A percentile compares a stretch with the other conserved stretches of the same genome.
Evolutionary conservation across 1,139 yeast species (phyloP).

Genomic region (Blastobotrys illinoisensis): DNA sequence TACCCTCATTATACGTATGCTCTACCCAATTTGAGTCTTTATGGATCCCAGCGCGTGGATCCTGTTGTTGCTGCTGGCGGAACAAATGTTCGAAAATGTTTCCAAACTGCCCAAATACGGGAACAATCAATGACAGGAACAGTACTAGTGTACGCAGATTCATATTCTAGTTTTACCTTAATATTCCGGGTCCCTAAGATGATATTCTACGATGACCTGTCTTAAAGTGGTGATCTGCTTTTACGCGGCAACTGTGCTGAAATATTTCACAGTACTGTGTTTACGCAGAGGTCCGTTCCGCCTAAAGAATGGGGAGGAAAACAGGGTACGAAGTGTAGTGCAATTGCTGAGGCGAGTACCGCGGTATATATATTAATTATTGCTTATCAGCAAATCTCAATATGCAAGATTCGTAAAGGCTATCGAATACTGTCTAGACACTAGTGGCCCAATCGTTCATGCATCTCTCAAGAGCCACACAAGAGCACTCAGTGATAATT

Average conservation of each 20-base stretch:
- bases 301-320: too few relatives aligned
- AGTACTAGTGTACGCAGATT: background rate
- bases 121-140: constrained; percentile 2
- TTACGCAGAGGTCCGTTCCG: background rate
- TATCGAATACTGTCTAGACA: too few relatives aligned
- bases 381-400: too few relatives aligned
- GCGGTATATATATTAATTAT: too few relatives aligned
- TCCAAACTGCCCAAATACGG: constrained; percentile 27
- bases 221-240: background rate
- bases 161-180: background rate
- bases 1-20: constrained; percentile 29
- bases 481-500: too few relatives aligned
- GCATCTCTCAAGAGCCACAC: too few relatives aligned
- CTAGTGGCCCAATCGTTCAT: too few relatives aligned
- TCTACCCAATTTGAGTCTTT: constrained; percentile 31
- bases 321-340: too few relatives aligned
- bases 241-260: background rate
- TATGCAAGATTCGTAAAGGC: too few relatives aligned
- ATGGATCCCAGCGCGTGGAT: constrained; percentile 18
- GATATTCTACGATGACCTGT: background rate
- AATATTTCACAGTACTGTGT: background rate
- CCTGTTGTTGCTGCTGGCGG: constrained; percentile 25
- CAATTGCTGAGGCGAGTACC: too few relatives aligned
- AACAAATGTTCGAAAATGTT: constrained; percentile 35
- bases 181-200: background rate